A percentile compares a stretch with the other conserved stretches of the same genome.
Evolutionary conservation across 306 rosid species (phyloP).

Genomic region (Macrotyloma uniflorum): DNA sequence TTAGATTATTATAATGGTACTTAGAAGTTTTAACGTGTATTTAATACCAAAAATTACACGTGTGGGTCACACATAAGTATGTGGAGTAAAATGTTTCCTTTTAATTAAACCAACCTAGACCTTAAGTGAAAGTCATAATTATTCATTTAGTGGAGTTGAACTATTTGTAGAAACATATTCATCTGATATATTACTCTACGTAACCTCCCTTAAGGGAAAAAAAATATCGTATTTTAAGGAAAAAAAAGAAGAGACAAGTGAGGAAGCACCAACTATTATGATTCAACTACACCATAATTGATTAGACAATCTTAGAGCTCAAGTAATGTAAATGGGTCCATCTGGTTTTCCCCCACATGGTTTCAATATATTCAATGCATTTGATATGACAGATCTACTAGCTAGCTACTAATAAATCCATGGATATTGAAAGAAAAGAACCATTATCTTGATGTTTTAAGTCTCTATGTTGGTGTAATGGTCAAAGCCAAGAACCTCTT

Average conservation of each 20-base stretch:
- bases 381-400: conserved; percentile 32
- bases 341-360: conserved; percentile 32
- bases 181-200: conserved; percentile 1
- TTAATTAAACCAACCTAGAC: neutral
- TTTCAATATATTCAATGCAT: conserved; percentile 37
- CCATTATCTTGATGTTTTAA: conserved; percentile 7
- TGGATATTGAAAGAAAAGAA: neutral
- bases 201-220: neutral
- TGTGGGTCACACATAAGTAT: neutral
- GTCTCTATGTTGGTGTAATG: conserved; percentile 27
- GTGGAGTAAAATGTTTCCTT: neutral
- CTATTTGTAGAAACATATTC: conserved; percentile 21
- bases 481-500: conserved; percentile 12
- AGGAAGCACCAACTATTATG: conserved; percentile 37
- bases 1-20: conserved; percentile 17
- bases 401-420: conserved; percentile 31
- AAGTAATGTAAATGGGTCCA: conserved; percentile 48
- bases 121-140: conserved; percentile 21
- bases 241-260: neutral
- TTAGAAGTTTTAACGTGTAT: neutral
- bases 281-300: conserved; percentile 45
- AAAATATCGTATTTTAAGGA: neutral
- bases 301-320: conserved; percentile 35
- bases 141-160: conserved; percentile 28
- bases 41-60: conserved; percentile 28